Evolutionary conservation across 768 basidiomycete species (phyloP).

Genomic region (Phlebiopsis gigantea): DNA sequence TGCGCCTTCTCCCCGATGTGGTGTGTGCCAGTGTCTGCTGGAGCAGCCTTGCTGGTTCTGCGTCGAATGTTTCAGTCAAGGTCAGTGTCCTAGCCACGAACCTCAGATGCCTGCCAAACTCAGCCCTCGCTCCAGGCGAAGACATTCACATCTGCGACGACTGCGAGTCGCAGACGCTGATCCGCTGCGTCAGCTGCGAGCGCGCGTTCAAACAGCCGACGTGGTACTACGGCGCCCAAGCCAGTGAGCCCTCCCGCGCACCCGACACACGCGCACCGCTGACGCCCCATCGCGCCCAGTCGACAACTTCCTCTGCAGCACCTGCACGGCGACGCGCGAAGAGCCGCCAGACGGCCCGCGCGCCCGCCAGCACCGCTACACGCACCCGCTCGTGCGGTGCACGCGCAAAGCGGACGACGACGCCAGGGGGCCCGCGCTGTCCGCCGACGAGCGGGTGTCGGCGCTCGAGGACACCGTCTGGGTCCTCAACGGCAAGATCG

Average conservation of each 20-base stretch:
- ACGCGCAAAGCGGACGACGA: constrained; percentile 8
- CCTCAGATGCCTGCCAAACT: not conserved
- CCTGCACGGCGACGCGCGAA: constrained; percentile 16
- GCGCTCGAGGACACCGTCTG: constrained; percentile 17
- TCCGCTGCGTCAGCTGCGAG: constrained; percentile 5
- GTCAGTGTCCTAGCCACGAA: not conserved
- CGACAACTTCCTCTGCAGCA: constrained; percentile 21
- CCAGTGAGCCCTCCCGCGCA: not conserved
- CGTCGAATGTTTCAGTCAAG: constrained; percentile 20
- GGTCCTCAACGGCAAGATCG: constrained; percentile 11
- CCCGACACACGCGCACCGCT: too few relatives aligned
- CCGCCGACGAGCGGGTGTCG: constrained; percentile 19
- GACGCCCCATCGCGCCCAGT: too few relatives aligned
- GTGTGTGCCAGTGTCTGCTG: constrained; percentile 16
- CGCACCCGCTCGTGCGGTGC: constrained; percentile 20
- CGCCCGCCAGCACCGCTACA: constrained; percentile 13
- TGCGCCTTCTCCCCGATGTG: constrained; percentile 12
- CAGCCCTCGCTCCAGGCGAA: not conserved
- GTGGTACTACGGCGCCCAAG: constrained; percentile 12
- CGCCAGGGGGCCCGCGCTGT: constrained; percentile 11
- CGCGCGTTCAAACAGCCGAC: constrained; percentile 9
- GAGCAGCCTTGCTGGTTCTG: constrained; percentile 29
- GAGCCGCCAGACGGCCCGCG: constrained; percentile 5
- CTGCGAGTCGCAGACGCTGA: constrained; percentile 12
- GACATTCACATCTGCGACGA: constrained; percentile 15